These are phyloP conservation scores for Candida broadrunensis DNA, from an alignment of 805 yeast species.

Conservation along the genomic window DNA sequence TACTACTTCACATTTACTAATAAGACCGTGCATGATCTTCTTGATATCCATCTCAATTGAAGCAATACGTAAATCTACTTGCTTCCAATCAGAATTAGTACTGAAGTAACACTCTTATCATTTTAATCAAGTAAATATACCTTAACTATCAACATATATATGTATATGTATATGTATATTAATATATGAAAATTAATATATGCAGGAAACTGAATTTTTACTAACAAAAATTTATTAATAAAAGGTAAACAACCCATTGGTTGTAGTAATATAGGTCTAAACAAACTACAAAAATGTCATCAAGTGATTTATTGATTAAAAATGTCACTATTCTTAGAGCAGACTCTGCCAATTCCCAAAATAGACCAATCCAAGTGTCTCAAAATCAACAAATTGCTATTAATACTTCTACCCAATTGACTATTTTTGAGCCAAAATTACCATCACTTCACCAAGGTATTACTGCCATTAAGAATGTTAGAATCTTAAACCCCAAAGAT, in stretches of 20 bases:
- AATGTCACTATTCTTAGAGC: neutral
- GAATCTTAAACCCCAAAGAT: constrained; percentile 19
- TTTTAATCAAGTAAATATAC: too few relatives aligned
- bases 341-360: constrained; percentile 6
- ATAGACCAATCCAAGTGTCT: constrained; percentile 33
- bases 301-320: neutral
- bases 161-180: too few relatives aligned
- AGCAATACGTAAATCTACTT: too few relatives aligned
- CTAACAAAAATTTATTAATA: too few relatives aligned
- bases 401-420: constrained; percentile 29
- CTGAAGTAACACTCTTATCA: too few relatives aligned
- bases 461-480: constrained; percentile 11
- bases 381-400: constrained; percentile 34
- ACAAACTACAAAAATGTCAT: neutral
- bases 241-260: neutral
- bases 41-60: too few relatives aligned
- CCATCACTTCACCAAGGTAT: constrained; percentile 30
- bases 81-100: too few relatives aligned
- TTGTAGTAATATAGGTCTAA: neutral
- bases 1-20: too few relatives aligned
- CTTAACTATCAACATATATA: too few relatives aligned
- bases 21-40: too few relatives aligned
- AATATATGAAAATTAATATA: too few relatives aligned
- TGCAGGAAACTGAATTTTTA: too few relatives aligned
- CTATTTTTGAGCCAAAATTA: constrained; percentile 35